These are phyloP conservation scores for Datisca glomerata DNA, from an alignment of 306 rosid genomes.

Conservation along the genomic window DNA sequence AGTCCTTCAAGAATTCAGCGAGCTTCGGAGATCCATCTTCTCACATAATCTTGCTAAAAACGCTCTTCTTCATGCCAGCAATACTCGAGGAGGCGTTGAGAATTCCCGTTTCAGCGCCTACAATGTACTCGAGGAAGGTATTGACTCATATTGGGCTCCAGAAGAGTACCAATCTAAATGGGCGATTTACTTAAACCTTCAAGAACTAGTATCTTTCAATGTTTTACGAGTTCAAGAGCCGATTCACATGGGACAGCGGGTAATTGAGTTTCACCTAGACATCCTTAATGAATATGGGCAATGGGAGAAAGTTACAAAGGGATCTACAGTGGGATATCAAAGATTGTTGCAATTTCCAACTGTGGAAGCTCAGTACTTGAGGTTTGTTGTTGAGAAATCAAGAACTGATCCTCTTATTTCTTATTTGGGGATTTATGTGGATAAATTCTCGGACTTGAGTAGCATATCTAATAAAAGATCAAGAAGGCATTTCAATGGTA, in stretches of 20 bases:
- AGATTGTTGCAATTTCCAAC: constrained; percentile 54
- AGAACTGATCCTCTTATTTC: constrained; percentile 67
- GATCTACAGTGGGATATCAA: constrained; percentile 75
- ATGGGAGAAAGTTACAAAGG: constrained; percentile 49
- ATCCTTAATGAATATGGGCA: constrained; percentile 22
- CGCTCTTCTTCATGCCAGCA: constrained; percentile 48
- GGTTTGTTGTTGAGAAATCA: constrained; percentile 55
- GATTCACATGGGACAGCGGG: constrained; percentile 85
- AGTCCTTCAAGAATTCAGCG: constrained; percentile 68
- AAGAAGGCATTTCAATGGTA: constrained; percentile 25
- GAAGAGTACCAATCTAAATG: constrained; percentile 40
- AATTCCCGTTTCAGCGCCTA: constrained; percentile 40
- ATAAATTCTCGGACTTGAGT: constrained; percentile 30
- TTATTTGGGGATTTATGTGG: constrained; percentile 51
- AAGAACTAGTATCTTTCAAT: constrained; percentile 45
- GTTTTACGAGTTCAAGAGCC: constrained; percentile 80
- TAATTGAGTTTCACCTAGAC: constrained; percentile 64
- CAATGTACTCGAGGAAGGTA: constrained; percentile 57
- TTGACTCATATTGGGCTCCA: constrained; percentile 78
- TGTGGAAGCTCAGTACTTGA: constrained; percentile 40
- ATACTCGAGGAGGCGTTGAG: constrained; percentile 42
- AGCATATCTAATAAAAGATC: constrained; percentile 14
- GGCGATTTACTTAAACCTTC: constrained; percentile 47
- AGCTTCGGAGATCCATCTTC: constrained; percentile 55
- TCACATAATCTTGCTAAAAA: constrained; percentile 48